phyloP scores from a whole-genome alignment of 164 flowering plant species.

The Tetracentron sinense region DNA sequence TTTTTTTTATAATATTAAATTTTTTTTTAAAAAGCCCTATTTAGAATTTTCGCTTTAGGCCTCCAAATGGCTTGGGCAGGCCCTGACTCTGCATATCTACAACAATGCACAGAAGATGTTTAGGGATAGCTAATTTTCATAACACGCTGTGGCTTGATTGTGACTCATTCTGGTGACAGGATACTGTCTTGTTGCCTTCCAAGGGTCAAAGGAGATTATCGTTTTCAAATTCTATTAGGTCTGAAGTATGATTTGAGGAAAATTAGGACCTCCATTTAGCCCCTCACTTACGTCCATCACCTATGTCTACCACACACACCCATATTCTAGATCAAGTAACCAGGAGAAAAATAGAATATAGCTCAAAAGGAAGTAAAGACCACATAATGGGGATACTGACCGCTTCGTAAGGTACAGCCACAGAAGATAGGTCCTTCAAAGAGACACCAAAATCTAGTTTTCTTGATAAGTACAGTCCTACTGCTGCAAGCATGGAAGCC shows the following conservation, averaged over 20 bases:
- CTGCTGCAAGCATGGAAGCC: constrained; percentile 55
- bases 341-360: background rate
- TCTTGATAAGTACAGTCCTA: constrained; percentile 60
- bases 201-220: background rate
- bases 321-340: background rate
- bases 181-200: background rate
- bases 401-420: constrained; percentile 82
- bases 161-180: background rate
- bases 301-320: background rate
- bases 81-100: too few species aligned
- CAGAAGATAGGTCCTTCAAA: constrained; percentile 72
- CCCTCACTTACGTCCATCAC: background rate
- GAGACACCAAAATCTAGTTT: constrained; percentile 87
- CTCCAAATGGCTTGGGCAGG: too few species aligned
- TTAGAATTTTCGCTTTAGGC: too few species aligned
- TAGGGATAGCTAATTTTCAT: background rate
- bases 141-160: background rate
- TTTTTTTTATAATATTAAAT: too few species aligned
- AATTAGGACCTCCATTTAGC: background rate
- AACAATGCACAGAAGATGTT: too few species aligned
- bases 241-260: background rate
- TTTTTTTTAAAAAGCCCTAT: too few species aligned
- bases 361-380: background rate
- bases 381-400: constrained; percentile 29
- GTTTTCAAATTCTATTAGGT: too few species aligned